Percentiles rank a stretch among this genome's conserved stretches.
phyloP scores from a whole-genome alignment of 1,284 basidiomycete genomes.

The Singerocomus inundabilis region DNA sequence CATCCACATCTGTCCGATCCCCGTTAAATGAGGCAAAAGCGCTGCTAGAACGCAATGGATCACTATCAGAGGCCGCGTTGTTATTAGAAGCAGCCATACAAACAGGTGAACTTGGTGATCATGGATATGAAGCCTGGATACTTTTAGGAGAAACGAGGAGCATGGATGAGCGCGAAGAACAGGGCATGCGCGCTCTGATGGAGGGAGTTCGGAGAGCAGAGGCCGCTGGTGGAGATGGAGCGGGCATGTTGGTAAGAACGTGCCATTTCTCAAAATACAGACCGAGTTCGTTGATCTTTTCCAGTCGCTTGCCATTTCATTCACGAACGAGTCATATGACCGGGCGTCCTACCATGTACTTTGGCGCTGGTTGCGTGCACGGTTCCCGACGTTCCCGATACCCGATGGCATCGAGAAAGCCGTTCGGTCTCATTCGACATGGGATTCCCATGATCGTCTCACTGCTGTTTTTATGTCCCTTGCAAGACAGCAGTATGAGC shows the following conservation, averaged over 20 bases:
- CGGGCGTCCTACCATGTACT: slow-evolving; percentile 86
- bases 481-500: slow-evolving; percentile 74
- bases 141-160: slow-evolving; percentile 91
- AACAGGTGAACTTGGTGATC: slow-evolving; percentile 71
- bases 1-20: slow-evolving; percentile 50
- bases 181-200: slow-evolving; percentile 71
- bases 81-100: slow-evolving; percentile 88
- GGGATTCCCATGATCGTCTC: slow-evolving; percentile 83
- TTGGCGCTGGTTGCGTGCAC: slow-evolving; percentile 80
- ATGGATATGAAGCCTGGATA: slow-evolving; percentile 90
- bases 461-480: slow-evolving; percentile 85
- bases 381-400: slow-evolving; percentile 69
- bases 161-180: slow-evolving; percentile 92
- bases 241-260: slow-evolving; percentile 75
- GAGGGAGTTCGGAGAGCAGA: slow-evolving; percentile 68
- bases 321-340: slow-evolving; percentile 95
- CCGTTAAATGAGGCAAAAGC: slow-evolving; percentile 69
- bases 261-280: not conserved
- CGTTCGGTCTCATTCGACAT: slow-evolving; percentile 62
- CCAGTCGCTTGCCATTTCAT: slow-evolving; percentile 93
- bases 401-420: slow-evolving; percentile 58
- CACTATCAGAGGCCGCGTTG: slow-evolving; percentile 80
- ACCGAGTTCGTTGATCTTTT: slow-evolving; percentile 4
- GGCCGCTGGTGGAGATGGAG: slow-evolving; percentile 61
- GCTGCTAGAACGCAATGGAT: slow-evolving; percentile 76